phyloP scores from a whole-genome alignment of 805 yeast species.

The Saccharomycopsis fibuligera region DNA sequence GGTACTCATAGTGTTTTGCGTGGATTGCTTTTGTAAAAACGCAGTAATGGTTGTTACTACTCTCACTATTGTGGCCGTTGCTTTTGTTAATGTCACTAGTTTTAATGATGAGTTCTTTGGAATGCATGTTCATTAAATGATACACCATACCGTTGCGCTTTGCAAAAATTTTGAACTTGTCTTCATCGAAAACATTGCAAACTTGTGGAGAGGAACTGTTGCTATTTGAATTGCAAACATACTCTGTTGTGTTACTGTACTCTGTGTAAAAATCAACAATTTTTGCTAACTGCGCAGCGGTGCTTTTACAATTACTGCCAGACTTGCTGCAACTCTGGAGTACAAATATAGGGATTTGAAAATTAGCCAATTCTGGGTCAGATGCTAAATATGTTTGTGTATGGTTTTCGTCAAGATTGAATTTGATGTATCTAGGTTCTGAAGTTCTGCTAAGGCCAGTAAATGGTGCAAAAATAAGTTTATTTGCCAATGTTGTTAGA shows the following conservation, averaged over 20 bases:
- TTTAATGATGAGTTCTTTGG: slow-evolving; percentile 6
- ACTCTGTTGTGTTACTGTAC: background rate
- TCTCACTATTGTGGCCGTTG: too few relatives aligned
- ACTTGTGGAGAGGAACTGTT: background rate
- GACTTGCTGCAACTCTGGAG: background rate
- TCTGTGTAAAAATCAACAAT: slow-evolving; percentile 8
- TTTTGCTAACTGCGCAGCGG: background rate
- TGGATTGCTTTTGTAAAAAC: slow-evolving; percentile 6
- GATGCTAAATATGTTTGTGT: background rate
- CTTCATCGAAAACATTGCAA: slow-evolving; percentile 9
- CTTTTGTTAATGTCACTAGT: slow-evolving; percentile 2
- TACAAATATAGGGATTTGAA: slow-evolving; percentile 14
- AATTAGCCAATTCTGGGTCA: slow-evolving; percentile 1
- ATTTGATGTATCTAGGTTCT: too few relatives aligned
- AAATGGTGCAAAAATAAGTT: too few relatives aligned
- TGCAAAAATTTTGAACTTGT: slow-evolving; percentile 5
- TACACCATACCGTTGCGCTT: background rate
- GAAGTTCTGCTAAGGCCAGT: too few relatives aligned
- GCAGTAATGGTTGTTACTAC: too few relatives aligned
- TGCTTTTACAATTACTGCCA: background rate
- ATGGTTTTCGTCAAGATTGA: too few relatives aligned
- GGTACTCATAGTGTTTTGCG: slow-evolving; percentile 9
- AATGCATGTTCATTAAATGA: slow-evolving; percentile 1
- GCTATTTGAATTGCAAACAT: slow-evolving; percentile 2
- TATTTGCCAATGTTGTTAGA: too few relatives aligned